Evolutionary conservation across 2,329 filamentous ascomycete genomes (phyloP).

Genomic region (Sordariomycetes sp.): DNA sequence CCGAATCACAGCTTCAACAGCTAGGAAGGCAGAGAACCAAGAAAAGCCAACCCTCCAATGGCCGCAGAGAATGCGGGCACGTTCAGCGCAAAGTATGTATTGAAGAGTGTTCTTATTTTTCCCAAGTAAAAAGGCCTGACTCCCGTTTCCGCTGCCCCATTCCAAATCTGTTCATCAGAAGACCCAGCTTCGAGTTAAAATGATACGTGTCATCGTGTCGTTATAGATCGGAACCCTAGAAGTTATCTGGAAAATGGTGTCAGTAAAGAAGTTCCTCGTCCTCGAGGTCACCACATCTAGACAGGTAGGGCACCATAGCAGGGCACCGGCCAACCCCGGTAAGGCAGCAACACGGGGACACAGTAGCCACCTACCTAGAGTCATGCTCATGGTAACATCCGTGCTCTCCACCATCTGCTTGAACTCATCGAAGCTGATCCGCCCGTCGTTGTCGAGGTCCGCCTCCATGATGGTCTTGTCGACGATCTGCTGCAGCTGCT

Average conservation of each 20-base stretch:
- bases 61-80: no score
- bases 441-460: conserved; percentile 88
- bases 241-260: neutral
- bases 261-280: neutral
- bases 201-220: neutral
- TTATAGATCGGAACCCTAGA: neutral
- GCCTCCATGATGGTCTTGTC: conserved; percentile 99
- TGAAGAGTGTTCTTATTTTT: conserved; percentile 5
- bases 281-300: neutral
- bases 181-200: neutral
- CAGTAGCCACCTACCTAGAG: conserved; percentile 41
- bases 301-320: neutral
- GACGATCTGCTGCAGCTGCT: conserved; percentile 97
- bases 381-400: conserved; percentile 66
- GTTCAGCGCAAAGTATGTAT: conserved; percentile 3
- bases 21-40: no score
- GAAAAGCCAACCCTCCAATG: no score
- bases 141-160: neutral
- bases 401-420: conserved; percentile 98
- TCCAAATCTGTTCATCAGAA: neutral
- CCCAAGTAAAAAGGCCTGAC: neutral
- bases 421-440: conserved; percentile 99
- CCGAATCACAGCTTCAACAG: no score
- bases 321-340: neutral
- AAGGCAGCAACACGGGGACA: neutral